phyloP scores from a whole-genome alignment of 2,329 filamentous ascomycete genomes.

The Magnaporthales sp. region DNA sequence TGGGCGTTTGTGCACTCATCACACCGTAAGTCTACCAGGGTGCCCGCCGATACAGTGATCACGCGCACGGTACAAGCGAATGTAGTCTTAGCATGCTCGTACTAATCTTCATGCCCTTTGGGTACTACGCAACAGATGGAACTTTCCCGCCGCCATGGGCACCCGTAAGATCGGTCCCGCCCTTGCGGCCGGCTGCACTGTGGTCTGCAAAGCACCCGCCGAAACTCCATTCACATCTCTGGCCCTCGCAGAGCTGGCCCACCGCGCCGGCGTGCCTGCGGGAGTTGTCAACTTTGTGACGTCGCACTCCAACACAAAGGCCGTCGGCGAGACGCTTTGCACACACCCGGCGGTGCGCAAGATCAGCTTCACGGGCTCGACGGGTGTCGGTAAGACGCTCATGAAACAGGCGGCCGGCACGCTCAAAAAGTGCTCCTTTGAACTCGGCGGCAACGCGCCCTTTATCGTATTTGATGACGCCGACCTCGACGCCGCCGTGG shows the following conservation, averaged over 20 bases:
- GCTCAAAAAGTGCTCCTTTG: conserved; percentile 75
- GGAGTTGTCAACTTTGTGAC: conserved; percentile 90
- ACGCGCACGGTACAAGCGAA: not conserved
- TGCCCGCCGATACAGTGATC: not conserved
- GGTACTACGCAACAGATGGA: conserved; percentile 48
- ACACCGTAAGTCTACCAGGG: conserved; percentile 51
- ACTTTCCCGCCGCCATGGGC: conserved; percentile 75
- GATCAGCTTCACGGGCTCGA: conserved; percentile 87
- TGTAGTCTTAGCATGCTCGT: not conserved
- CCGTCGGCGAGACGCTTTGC: conserved; percentile 70
- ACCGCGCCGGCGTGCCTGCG: conserved; percentile 79
- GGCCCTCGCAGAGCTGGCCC: conserved; percentile 76
- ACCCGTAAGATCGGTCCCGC: conserved; percentile 63
- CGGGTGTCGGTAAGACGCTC: conserved; percentile 59
- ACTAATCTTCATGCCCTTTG: not conserved
- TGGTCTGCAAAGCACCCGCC: conserved; percentile 82
- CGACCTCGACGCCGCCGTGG: conserved; percentile 75
- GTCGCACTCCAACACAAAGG: conserved; percentile 66
- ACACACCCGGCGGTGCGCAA: conserved; percentile 73
- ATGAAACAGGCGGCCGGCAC: conserved; percentile 86
- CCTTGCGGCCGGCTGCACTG: conserved; percentile 89
- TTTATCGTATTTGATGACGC: conserved; percentile 97
- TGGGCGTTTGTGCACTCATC: conserved; percentile 76
- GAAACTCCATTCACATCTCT: conserved; percentile 91
- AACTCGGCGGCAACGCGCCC: conserved; percentile 89